Evolutionary conservation across 208 protist species (phyloP).

Genomic region (Angomonas desouzai): DNA sequence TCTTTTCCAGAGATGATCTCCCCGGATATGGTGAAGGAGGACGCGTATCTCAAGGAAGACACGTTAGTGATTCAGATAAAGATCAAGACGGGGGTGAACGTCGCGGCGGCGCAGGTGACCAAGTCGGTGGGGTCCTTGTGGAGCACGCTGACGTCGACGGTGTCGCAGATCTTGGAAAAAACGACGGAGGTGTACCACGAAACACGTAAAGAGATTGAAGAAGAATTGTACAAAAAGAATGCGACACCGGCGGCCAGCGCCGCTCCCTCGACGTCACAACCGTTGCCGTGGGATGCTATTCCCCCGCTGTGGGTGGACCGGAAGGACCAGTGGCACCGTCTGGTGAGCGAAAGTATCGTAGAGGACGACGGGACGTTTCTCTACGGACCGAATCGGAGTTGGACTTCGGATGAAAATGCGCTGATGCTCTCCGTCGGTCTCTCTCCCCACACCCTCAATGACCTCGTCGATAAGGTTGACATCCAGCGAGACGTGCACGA

Average conservation of each 20-base stretch:
- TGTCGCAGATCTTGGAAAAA: slow-evolving; percentile 41
- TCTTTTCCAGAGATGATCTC: neutral
- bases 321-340: slow-evolving; percentile 45
- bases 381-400: slow-evolving; percentile 42
- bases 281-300: slow-evolving; percentile 54
- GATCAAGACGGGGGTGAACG: slow-evolving; percentile 57
- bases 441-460: slow-evolving; percentile 29
- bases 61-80: slow-evolving; percentile 45
- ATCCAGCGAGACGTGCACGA: slow-evolving; percentile 65
- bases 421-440: slow-evolving; percentile 62
- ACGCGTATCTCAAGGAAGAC: slow-evolving; percentile 19
- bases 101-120: slow-evolving; percentile 50
- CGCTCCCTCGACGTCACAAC: neutral
- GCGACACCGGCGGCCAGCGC: neutral
- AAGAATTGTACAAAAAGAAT: neutral
- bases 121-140: slow-evolving; percentile 59
- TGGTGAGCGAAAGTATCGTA: slow-evolving; percentile 39
- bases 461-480: slow-evolving; percentile 36
- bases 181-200: slow-evolving; percentile 44
- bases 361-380: slow-evolving; percentile 60
- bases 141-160: slow-evolving; percentile 42
- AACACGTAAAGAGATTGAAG: slow-evolving; percentile 32
- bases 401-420: slow-evolving; percentile 43
- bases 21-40: slow-evolving; percentile 2
- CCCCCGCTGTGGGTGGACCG: slow-evolving; percentile 53